phyloP scores from a whole-genome alignment of 108 stramenopile species.

The Fistulifera pelliculosa region DNA sequence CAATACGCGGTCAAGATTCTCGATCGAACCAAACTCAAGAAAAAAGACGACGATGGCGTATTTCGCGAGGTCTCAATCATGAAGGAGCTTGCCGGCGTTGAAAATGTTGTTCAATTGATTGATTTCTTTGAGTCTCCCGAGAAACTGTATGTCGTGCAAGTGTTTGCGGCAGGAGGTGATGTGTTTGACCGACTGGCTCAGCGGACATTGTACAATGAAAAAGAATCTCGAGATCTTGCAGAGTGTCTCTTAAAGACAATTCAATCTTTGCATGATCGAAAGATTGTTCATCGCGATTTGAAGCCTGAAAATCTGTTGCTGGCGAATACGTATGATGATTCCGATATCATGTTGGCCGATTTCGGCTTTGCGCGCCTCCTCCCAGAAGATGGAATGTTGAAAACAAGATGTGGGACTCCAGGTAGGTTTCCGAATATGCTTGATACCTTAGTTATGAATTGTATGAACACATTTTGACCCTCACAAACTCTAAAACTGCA shows the following conservation, averaged over 20 bases:
- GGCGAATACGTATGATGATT: constrained; percentile 33
- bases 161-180: constrained; percentile 83
- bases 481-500: constrained; percentile 32
- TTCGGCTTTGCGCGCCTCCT: constrained; percentile 88
- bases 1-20: constrained; percentile 34
- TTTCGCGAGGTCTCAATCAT: constrained; percentile 55
- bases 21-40: constrained; percentile 21
- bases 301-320: constrained; percentile 86
- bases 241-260: constrained; percentile 52
- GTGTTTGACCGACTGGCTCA: constrained; percentile 83
- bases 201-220: constrained; percentile 69
- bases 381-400: constrained; percentile 36
- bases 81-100: constrained; percentile 22
- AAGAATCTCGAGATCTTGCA: constrained; percentile 73
- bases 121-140: constrained; percentile 67
- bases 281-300: constrained; percentile 89
- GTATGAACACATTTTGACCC: too few relatives aligned
- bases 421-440: too few relatives aligned
- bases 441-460: too few relatives aligned
- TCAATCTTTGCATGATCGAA: constrained; percentile 57
- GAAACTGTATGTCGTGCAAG: constrained; percentile 73
- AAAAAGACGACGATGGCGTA: constrained; percentile 45
- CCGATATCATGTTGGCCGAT: constrained; percentile 71
- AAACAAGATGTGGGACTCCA: constrained; percentile 72
- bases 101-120: constrained; percentile 57